Evolutionary conservation across 2,329 filamentous ascomycete genomes (phyloP).

Genomic region (Colletotrichum spaethianum): DNA sequence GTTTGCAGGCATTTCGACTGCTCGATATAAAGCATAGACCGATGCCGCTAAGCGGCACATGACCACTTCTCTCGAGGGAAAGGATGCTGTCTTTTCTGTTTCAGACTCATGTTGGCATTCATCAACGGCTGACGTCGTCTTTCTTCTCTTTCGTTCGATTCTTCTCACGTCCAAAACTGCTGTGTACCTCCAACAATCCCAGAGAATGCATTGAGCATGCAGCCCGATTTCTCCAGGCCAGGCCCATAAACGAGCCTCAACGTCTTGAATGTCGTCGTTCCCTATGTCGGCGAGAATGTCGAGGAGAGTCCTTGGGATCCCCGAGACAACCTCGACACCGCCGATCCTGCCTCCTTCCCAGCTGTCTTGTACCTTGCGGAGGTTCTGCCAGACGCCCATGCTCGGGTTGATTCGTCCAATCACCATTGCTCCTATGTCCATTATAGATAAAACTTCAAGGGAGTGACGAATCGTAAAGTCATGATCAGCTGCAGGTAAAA

Average conservation of each 20-base stretch:
- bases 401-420: constrained; percentile 33
- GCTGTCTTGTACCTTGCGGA: constrained; percentile 34
- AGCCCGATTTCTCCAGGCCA: constrained; percentile 48
- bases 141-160: background rate
- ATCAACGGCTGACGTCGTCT: background rate
- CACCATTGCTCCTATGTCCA: constrained; percentile 41
- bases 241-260: constrained; percentile 41
- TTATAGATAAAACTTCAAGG: constrained; percentile 41
- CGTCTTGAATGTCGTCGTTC: constrained; percentile 19
- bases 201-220: constrained; percentile 47
- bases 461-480: constrained; percentile 24
- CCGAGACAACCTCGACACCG: constrained; percentile 49
- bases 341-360: constrained; percentile 30
- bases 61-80: constrained; percentile 42
- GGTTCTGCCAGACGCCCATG: constrained; percentile 38
- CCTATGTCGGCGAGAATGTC: constrained; percentile 46
- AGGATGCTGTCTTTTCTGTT: background rate
- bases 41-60: constrained; percentile 46
- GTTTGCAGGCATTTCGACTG: constrained; percentile 39
- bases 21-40: constrained; percentile 45
- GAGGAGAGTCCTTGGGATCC: constrained; percentile 46
- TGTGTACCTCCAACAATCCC: constrained; percentile 48
- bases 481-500: constrained; percentile 19
- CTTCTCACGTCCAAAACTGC: constrained; percentile 45
- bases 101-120: background rate